Base-by-base conservation (phyloP, 257 asterid genomes). In the Rauvolfia tetraphylla region DNA sequence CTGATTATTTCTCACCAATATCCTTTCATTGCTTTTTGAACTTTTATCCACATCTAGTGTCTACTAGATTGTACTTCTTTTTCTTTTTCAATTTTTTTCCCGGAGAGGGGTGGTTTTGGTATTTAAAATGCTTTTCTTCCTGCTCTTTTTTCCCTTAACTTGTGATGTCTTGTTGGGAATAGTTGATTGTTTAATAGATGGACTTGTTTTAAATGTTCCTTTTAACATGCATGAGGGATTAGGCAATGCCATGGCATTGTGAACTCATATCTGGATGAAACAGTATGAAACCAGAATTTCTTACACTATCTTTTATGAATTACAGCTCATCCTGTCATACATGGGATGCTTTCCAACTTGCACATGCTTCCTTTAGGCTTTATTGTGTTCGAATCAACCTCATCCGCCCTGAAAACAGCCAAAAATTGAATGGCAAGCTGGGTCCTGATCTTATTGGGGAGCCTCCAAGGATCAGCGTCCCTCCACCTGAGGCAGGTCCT, bases 291-390 rank as follows among this genome's bases (percentile, higher is more conserved):
- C 48, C 70, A 56, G 39, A n/a, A 22, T 27, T 13, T 67, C 78
- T 79, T 75, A 79, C 56, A 14, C n/a, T 22, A 69, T 69, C 27
- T 66, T 67, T 80, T 75, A 68, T 33, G 81, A 54, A 31, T 53
- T 85, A 80, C 87, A 95, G 99, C 86, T 95, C 98, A 46, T 81
- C 91, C 49, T 90, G 97, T 85, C 99, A 95, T 82, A 80, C 91
- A 15, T 95, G 97, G 97, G 97, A 95, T 81, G 97, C 98, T 65
- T 95, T 95, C 80, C 95, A 90, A 82, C 92, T 95, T 76, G 98
- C 98, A 34, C 84, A 87, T 63, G 99, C 99, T 69, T 93, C 98
- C 68, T 93, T 87, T 79, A 87, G 90, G 86, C 96, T 95, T 83
- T 94, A 93, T 77, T 89, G 97, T 82, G 83, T 81, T 48, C 88